Evolutionary conservation across 148 eudicot genomes (phyloP), one percentile per base, ranked within the genome.

Genomic region (Simmondsia chinensis): DNA sequence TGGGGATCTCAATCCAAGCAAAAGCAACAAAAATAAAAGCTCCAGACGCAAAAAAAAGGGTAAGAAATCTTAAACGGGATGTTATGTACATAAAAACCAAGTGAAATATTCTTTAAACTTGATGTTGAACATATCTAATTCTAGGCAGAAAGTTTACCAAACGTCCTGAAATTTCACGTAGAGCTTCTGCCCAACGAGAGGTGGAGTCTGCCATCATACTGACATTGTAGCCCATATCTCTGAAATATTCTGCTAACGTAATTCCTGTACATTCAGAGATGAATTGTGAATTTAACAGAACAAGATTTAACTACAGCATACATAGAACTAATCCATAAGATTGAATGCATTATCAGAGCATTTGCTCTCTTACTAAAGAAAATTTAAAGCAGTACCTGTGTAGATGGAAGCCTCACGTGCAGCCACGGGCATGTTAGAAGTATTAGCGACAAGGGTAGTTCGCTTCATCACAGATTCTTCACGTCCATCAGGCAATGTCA

Each of bases 121-220:
- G n/a, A 33, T 10, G 24, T 33, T 14, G 3, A 9, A 37, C 9
- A 14, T 5, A 33, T 20, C 20, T 8, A 37, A 50, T 25, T 35
- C 21, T 12, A 5, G 33, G 48, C 29, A 26, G 29, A 47, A 33
- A 15, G 52, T 65, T 59, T 53, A 91, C 99, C 95, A 91, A 49
- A 56, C 99, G 94, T 67, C 99, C 99, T 12, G 99, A 91, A 67
- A 91, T 91, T 77, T 91, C 99, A 76, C 95, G 94, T 68, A 91
- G 64, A 58, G 99, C 99, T 69, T 91, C 99, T 54, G 99, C 99
- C 99, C 99, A 85, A 23, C 99, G 89, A 32, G 99, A 91, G 31
- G 99, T 91, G 52, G 99, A 91, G 58, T 91, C 99, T 45, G 99
- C 99, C 99, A 91, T 91, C 99, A 91, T 91, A 75, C 99, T 91